Evolutionary conservation across 805 yeast genomes (phyloP).

Genomic region (Yarrowia sp.): DNA sequence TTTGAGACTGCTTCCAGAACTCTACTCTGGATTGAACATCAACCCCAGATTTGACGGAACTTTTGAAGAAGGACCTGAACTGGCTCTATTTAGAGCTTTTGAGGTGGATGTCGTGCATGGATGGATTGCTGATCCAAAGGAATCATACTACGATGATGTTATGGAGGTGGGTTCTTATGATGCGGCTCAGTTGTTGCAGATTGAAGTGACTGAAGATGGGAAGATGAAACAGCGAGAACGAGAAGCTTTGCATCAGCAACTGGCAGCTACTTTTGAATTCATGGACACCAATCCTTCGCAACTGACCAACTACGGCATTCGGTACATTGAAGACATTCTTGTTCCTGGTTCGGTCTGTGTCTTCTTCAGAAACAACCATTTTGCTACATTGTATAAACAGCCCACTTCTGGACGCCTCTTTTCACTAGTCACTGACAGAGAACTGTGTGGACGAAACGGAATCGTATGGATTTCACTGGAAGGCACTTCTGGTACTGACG

Average conservation of each 20-base stretch:
- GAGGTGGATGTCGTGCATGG: constrained; percentile 73
- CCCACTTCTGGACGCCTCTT: constrained; percentile 49
- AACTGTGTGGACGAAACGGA: constrained; percentile 39
- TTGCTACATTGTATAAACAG: constrained; percentile 57
- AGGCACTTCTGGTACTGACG: constrained; percentile 66
- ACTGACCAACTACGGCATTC: constrained; percentile 66
- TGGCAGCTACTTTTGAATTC: constrained; percentile 43
- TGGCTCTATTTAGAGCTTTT: constrained; percentile 57
- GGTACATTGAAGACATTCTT: constrained; percentile 46
- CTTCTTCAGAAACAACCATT: constrained; percentile 88
- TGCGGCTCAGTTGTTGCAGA: constrained; percentile 55
- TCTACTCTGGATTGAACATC: constrained; percentile 69
- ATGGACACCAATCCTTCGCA: constrained; percentile 68
- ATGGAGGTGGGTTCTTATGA: constrained; percentile 51
- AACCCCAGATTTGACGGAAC: constrained; percentile 68
- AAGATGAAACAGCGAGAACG: constrained; percentile 31
- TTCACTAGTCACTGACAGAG: constrained; percentile 70
- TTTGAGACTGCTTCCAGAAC: constrained; percentile 55
- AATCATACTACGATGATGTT: constrained; percentile 39
- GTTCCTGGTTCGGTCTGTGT: constrained; percentile 58
- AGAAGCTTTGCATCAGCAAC: constrained; percentile 30
- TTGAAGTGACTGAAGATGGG: constrained; percentile 46
- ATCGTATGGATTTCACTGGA: constrained; percentile 81
- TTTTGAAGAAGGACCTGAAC: constrained; percentile 48
- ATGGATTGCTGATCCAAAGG: constrained; percentile 61